Conservation (phyloP, 2,329 filamentous ascomycete species). For the Cladosporium sp. region DNA sequence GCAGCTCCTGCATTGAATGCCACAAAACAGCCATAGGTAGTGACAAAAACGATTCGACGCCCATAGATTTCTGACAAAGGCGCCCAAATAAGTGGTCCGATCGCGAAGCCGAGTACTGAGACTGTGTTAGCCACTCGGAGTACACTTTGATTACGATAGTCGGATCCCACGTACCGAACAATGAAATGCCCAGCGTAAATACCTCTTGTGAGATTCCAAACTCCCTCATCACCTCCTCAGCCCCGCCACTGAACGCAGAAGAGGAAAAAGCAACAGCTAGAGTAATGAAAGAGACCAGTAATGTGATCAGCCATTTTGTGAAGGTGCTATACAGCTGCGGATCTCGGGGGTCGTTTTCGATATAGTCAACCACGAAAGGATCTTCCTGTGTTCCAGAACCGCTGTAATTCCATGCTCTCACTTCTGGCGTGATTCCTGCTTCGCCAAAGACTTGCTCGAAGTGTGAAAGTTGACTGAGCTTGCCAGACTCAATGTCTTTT, state of each 20-base stretch:
- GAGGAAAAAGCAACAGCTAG: conserved; percentile 67
- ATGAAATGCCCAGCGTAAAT: conserved; percentile 58
- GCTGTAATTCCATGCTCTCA: conserved; percentile 31
- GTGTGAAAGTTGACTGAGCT: conserved; percentile 23
- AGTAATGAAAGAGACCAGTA: conserved; percentile 61
- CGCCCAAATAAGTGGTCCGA: conserved; percentile 55
- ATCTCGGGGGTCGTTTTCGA: conserved; percentile 63
- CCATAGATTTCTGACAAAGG: conserved; percentile 58
- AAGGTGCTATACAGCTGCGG: conserved; percentile 54
- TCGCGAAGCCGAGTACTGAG: conserved; percentile 58
- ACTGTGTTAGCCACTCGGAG: no score
- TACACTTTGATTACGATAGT: no score
- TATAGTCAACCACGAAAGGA: conserved; percentile 64
- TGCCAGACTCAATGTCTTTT: conserved; percentile 31
- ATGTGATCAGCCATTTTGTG: conserved; percentile 64
- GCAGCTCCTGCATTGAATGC: conserved; percentile 41
- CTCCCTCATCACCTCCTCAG: conserved; percentile 50
- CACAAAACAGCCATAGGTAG: conserved; percentile 35
- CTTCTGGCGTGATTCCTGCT: conserved; percentile 32
- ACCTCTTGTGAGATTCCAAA: conserved; percentile 53
- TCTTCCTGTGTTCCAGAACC: conserved; percentile 58
- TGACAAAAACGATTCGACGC: conserved; percentile 34
- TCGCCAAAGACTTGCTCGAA: conserved; percentile 31
- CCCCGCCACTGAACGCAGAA: conserved; percentile 61
- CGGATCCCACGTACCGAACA: no score